Base-by-base conservation (phyloP, 257 asterid species). In the Haberlea rhodopensis region DNA sequence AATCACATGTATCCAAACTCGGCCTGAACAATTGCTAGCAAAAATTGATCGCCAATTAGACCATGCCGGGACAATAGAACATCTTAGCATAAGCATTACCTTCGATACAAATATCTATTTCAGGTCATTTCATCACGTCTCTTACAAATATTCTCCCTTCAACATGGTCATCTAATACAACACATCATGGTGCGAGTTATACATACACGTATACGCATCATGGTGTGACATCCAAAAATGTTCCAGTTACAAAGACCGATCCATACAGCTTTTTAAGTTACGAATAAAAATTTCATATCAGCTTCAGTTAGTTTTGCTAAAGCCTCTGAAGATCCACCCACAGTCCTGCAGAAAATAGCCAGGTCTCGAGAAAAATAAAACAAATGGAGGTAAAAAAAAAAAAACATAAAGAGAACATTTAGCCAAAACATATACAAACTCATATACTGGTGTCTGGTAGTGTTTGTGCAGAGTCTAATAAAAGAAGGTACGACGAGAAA, bases 281-380 rank as follows among this genome's bases (percentile, higher is more conserved):
- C 83, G 69, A 91, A 91, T 57, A 91, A 85, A 75, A 87, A 92
- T 68, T 71, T 85, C 77, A 92, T 34, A 82, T 92, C 97, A 24
- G 87, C 96, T 78, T 85, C 98, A 0, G 96, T 84, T 10, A 92
- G 76, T 72, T 87, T 92, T 18, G 94, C 88, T 26, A 87, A 67
- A 45, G 96, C 97, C 74, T 89, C 96, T 0, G 94, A 68, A 63
- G 81, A 82, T 60, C 98, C 97, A 69, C 97, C 96, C 6, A 88
- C 90, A 64, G 96, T 91, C 81, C 97, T 91, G 81, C 66, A 73
- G 69, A 77, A 18, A 63, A 60, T 51, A 61, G 34, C 63, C 63
- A 45, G 32, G 37, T 70, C 23, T 52, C 48, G 29, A 15, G 20
- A 23, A 40, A 55, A 21, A 53, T 3, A 18, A 23, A 37, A 3